Percentiles rank a stretch among this genome's conserved stretches.
These are phyloP conservation scores for Mycena sp. DNA, from an alignment of 1,284 basidiomycete species.

Conservation along the genomic window DNA sequence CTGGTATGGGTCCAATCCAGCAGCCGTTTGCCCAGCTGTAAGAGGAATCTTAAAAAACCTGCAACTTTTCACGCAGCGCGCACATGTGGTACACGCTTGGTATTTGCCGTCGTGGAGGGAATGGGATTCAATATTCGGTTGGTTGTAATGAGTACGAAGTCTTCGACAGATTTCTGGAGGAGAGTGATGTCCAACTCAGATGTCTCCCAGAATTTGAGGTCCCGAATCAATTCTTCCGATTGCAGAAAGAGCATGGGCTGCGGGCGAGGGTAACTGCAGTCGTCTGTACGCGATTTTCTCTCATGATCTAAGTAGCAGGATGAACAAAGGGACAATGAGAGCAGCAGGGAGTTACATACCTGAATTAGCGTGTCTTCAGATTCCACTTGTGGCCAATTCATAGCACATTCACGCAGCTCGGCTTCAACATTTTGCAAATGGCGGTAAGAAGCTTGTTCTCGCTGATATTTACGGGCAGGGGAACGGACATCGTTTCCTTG, in stretches of 20 bases:
- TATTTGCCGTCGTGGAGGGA: no score
- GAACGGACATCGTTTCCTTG: not conserved
- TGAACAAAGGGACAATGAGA: no score
- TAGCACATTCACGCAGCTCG: not conserved
- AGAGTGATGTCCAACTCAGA: slow-evolving; percentile 7
- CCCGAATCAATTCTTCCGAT: not conserved
- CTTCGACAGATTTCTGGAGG: no score
- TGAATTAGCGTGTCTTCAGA: no score
- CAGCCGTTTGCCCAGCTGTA: slow-evolving; percentile 26
- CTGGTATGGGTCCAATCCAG: slow-evolving; percentile 24
- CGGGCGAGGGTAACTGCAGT: not conserved
- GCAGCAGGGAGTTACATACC: no score
- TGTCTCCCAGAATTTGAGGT: not conserved
- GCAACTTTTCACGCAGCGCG: not conserved
- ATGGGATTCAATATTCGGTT: no score
- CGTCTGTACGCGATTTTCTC: not conserved
- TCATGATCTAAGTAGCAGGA: no score
- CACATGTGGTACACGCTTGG: slow-evolving; percentile 16
- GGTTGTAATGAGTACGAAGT: no score
- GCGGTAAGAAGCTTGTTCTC: not conserved
- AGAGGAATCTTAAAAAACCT: slow-evolving; percentile 1
- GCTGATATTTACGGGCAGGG: not conserved
- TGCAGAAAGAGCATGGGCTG: slow-evolving; percentile 15
- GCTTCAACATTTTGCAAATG: not conserved
- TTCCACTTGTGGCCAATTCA: no score